Evolutionary conservation across 306 rosid genomes (phyloP).

Genomic region (Dalbergia cultrata): DNA sequence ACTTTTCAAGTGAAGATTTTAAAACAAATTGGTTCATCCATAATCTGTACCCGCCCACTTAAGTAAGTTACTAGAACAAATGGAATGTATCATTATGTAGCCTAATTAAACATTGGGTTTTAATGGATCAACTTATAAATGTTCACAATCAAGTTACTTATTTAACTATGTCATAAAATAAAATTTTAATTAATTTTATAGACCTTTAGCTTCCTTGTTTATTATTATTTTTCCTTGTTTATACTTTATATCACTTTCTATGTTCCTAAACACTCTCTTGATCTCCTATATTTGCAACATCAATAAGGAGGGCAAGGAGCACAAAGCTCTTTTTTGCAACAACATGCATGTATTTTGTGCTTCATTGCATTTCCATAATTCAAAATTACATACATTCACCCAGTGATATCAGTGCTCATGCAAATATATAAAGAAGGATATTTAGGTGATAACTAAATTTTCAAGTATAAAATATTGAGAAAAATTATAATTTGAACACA

Average conservation of each 20-base stretch:
- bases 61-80: background rate
- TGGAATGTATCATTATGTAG: conserved; percentile 11
- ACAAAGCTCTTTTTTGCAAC: too few species aligned
- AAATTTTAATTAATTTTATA: background rate
- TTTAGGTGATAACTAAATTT: background rate
- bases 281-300: background rate
- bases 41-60: background rate
- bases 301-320: too few species aligned
- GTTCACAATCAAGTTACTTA: too few species aligned
- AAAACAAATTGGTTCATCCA: background rate
- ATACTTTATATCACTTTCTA: background rate
- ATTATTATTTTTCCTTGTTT: background rate
- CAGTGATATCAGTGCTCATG: too few species aligned
- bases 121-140: background rate
- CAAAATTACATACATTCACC: too few species aligned
- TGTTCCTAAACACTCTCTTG: background rate
- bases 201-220: background rate
- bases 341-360: too few species aligned
- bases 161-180: background rate
- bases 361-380: too few species aligned
- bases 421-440: too few species aligned
- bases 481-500: background rate
- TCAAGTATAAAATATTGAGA: background rate
- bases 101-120: conserved; percentile 13
- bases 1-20: too few species aligned